Percentiles rank a stretch among this genome's conserved stretches.
Evolutionary conservation across 306 rosid species (phyloP).

Genomic region (Cicer pinnatifidum): DNA sequence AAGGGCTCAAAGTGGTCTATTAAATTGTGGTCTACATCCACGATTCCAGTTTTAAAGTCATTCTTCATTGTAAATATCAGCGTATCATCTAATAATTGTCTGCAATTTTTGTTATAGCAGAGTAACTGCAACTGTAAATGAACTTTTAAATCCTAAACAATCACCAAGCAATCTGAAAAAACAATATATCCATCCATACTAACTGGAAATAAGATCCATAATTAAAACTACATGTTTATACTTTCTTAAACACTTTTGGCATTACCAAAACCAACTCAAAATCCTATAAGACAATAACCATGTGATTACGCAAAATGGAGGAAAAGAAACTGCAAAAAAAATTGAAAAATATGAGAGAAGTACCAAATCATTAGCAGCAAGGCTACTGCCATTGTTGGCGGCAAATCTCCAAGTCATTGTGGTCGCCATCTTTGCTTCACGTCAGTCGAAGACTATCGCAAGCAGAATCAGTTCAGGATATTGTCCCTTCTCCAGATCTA

Average conservation of each 20-base stretch:
- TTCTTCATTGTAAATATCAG: background rate
- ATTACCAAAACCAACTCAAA: conserved; percentile 3
- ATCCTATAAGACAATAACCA: background rate
- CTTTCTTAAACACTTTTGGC: background rate
- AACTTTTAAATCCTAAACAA: background rate
- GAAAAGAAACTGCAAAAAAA: too few relatives aligned
- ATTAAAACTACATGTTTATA: background rate
- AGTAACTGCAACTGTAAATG: background rate
- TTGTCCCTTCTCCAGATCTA: conserved; percentile 73
- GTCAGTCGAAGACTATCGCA: conserved; percentile 42
- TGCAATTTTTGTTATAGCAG: conserved; percentile 1
- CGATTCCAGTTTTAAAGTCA: background rate
- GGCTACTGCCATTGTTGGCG: conserved; percentile 86
- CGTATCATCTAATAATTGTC: background rate
- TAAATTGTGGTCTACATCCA: background rate
- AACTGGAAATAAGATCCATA: background rate
- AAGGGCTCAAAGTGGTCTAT: background rate
- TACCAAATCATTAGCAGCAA: conserved; percentile 78
- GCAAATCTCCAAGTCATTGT: conserved; percentile 75
- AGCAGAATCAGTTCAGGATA: conserved; percentile 46
- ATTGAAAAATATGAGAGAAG: conserved; percentile 26
- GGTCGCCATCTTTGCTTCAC: conserved; percentile 70
- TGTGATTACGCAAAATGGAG: background rate
- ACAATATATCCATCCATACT: background rate
- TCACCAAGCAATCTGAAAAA: background rate